phyloP scores from a whole-genome alignment of 108 stramenopile species.

The Cyclotella baltica region DNA sequence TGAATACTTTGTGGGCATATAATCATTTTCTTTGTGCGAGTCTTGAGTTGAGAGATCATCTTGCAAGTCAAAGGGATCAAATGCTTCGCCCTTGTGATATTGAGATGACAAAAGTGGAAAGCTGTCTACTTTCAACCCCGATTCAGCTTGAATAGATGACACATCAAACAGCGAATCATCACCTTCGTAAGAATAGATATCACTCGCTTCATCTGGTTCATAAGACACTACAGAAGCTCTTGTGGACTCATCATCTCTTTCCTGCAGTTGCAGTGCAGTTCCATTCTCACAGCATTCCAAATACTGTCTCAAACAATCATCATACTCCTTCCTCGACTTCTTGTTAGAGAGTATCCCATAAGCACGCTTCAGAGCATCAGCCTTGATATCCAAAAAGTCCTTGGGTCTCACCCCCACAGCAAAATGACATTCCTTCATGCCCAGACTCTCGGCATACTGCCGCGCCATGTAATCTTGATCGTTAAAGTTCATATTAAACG shows the following conservation, averaged over 20 bases:
- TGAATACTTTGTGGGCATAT: not conserved
- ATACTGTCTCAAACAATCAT: constrained; percentile 26
- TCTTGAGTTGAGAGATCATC: not conserved
- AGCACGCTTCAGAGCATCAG: constrained; percentile 35
- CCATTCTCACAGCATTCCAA: constrained; percentile 5
- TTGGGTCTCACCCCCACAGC: constrained; percentile 16
- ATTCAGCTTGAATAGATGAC: not conserved
- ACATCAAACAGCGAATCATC: constrained; percentile 2
- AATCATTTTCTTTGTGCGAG: no score
- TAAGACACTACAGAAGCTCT: not conserved
- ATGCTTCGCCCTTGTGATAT: not conserved
- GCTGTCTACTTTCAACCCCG: not conserved
- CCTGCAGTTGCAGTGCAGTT: no score
- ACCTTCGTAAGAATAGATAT: not conserved
- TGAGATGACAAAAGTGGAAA: constrained; percentile 4
- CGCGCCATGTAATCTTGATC: constrained; percentile 6
- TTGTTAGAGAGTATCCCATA: constrained; percentile 27
- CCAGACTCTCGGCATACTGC: constrained; percentile 12
- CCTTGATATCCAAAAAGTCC: constrained; percentile 34
- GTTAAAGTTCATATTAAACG: not conserved
- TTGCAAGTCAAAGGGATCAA: constrained; percentile 20
- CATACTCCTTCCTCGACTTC: constrained; percentile 31
- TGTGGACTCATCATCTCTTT: not conserved
- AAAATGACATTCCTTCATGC: constrained; percentile 24
- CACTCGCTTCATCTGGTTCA: not conserved